Evolutionary conservation across 202 grass and related monocot species (phyloP), one percentile per base, ranked within the genome.

Genomic region (Hordeum pubiflorum): DNA sequence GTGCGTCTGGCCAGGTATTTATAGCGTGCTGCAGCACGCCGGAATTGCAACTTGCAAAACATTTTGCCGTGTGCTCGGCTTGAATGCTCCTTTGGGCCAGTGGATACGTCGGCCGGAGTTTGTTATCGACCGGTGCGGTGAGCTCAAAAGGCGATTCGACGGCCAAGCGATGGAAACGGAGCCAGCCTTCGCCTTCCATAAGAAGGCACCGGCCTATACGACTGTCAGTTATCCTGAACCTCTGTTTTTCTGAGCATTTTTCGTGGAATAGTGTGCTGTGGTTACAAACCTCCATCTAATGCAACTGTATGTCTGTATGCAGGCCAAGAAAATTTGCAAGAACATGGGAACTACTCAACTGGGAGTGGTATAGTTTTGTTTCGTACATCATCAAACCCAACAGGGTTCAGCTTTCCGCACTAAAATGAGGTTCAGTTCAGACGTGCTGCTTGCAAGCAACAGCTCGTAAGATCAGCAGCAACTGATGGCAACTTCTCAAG

Each of bases 1-100:
- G 41, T 67, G 69, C 24, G 9, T 13, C 1, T 27, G 38, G 26
- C 10, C 36, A 26, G 73, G 50, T 82, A 87, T 87, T 87, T 82
- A 87, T 87, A 58, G 20, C 6, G 58, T 27, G 58, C 11, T 13
- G 32, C 38, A 83, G 12, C 46, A 73, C 29, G 58, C 18, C 29
- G 52, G 65, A 52, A 1, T 21, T 2, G 57, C 8, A 27, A 12
- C 38, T 71, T 78, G 5, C 13, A 58, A 58, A 24, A 5, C 21
- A 57, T 55, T n/a, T 8, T 10, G 14, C 23, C 4, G 39, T 22
- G 37, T n/a, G 44, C 22, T 29, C 14, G 44, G 14, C 44, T 17
- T 17, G 44, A 50, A 50, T 50, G 44, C 44, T 17, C 44, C 44
- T 17, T 43, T 23, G 32, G 37, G 0, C 26, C 56, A 43, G 77